Evolutionary conservation across 106 monocot species (phyloP).

Genomic region (Hemerocallis citrina): DNA sequence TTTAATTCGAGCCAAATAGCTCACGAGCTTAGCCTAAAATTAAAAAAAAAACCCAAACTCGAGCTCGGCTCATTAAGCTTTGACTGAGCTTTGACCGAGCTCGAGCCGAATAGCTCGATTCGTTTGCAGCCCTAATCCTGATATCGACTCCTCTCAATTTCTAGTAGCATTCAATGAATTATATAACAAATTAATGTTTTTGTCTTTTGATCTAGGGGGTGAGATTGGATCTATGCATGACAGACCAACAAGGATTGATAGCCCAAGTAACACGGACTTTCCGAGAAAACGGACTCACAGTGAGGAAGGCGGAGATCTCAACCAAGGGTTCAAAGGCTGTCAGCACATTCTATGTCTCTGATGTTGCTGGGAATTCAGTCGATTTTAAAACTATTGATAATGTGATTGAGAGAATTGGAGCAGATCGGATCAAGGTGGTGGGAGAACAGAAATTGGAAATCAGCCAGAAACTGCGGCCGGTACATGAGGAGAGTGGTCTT

Average conservation of each 20-base stretch:
- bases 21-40: too few relatives aligned
- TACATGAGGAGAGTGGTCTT: background rate
- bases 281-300: constrained; percentile 80
- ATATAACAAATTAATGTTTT: background rate
- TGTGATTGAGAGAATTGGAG: constrained; percentile 50
- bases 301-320: constrained; percentile 59
- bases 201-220: constrained; percentile 52
- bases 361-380: constrained; percentile 42
- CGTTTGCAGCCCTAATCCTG: too few relatives aligned
- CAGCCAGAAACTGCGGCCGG: background rate
- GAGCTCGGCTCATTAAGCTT: background rate
- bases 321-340: constrained; percentile 43
- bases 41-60: too few relatives aligned
- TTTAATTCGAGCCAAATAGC: too few relatives aligned
- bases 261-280: constrained; percentile 77
- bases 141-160: constrained; percentile 1
- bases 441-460: constrained; percentile 11
- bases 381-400: constrained; percentile 51
- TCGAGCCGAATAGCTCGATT: too few relatives aligned
- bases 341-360: constrained; percentile 82
- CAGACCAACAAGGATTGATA: constrained; percentile 52
- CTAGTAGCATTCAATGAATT: background rate
- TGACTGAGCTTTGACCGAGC: too few relatives aligned
- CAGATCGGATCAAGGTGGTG: constrained; percentile 28
- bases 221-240: constrained; percentile 56